Evolutionary conservation across 208 protist genomes (phyloP).

Genomic region (Acanthamoeba triangularis): DNA sequence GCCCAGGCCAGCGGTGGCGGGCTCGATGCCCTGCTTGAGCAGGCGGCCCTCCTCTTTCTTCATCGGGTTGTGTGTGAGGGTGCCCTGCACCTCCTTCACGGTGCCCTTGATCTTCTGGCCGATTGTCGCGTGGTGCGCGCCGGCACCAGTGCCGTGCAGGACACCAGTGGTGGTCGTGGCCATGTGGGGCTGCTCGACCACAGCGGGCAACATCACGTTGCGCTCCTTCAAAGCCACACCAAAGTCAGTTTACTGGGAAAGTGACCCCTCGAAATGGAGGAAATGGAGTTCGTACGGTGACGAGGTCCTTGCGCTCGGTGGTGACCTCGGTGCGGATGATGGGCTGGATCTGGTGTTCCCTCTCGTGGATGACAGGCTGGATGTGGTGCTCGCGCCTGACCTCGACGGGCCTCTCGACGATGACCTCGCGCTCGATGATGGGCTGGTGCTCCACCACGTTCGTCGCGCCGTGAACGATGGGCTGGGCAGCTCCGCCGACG

Average conservation of each 20-base stretch:
- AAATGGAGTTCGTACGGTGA: background rate
- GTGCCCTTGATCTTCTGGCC: slow-evolving; percentile 29
- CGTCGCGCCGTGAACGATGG: background rate
- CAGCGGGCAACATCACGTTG: background rate
- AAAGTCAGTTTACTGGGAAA: no score
- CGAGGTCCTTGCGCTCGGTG: background rate
- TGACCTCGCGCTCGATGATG: background rate
- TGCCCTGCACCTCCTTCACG: slow-evolving; percentile 22
- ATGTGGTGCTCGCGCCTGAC: background rate
- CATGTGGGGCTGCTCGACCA: background rate
- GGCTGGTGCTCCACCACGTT: slow-evolving; percentile 2
- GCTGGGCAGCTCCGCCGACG: background rate
- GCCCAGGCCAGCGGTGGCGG: background rate
- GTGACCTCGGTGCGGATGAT: background rate
- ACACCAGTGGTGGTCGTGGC: background rate
- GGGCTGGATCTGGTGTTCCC: slow-evolving; percentile 4
- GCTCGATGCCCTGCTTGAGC: slow-evolving; percentile 63
- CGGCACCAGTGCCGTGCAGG: background rate
- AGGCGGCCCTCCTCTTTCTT: slow-evolving; percentile 45
- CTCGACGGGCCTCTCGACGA: background rate
- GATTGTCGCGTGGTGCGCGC: background rate
- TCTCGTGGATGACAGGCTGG: background rate
- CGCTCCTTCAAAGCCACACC: background rate
- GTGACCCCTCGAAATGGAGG: no score
- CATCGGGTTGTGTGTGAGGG: slow-evolving; percentile 5